These are phyloP conservation scores for Xylaria hypoxylon DNA, from an alignment of 2,329 filamentous ascomycete species.

Conservation along the genomic window DNA sequence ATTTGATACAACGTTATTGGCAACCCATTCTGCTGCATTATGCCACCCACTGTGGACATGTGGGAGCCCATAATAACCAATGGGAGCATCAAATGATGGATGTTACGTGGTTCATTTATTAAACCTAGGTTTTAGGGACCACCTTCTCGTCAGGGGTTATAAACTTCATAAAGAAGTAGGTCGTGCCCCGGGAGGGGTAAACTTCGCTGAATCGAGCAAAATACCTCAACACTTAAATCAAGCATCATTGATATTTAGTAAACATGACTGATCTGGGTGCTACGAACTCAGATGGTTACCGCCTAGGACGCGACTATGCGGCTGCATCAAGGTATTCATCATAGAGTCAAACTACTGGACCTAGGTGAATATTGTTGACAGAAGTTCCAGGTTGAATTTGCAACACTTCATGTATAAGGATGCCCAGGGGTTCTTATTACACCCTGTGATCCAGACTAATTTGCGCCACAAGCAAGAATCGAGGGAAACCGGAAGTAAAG, in stretches of 20 bases:
- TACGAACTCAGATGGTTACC: constrained; percentile 26
- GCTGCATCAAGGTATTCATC: constrained; percentile 30
- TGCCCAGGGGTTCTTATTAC: constrained; percentile 30
- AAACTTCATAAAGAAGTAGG: background rate
- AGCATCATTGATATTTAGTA: background rate
- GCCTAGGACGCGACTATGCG: constrained; percentile 23
- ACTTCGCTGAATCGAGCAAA: background rate
- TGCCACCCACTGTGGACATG: background rate
- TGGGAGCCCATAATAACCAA: background rate
- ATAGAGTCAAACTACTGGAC: background rate
- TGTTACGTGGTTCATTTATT: background rate
- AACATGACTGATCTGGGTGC: constrained; percentile 11
- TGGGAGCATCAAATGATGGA: background rate
- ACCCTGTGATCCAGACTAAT: constrained; percentile 28
- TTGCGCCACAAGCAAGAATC: constrained; percentile 13
- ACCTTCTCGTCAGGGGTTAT: background rate
- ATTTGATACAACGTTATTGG: background rate
- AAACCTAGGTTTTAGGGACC: background rate
- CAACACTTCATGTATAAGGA: constrained; percentile 35
- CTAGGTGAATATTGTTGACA: constrained; percentile 3
- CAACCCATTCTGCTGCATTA: background rate
- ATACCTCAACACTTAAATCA: background rate
- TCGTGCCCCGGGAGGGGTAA: background rate
- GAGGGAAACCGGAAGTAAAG: background rate
- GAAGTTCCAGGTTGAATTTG: constrained; percentile 26